A percentile compares a stretch with the other conserved stretches of the same genome.
phyloP scores from a whole-genome alignment of 2,329 filamentous ascomycete species.

The Fusarium scirpi region DNA sequence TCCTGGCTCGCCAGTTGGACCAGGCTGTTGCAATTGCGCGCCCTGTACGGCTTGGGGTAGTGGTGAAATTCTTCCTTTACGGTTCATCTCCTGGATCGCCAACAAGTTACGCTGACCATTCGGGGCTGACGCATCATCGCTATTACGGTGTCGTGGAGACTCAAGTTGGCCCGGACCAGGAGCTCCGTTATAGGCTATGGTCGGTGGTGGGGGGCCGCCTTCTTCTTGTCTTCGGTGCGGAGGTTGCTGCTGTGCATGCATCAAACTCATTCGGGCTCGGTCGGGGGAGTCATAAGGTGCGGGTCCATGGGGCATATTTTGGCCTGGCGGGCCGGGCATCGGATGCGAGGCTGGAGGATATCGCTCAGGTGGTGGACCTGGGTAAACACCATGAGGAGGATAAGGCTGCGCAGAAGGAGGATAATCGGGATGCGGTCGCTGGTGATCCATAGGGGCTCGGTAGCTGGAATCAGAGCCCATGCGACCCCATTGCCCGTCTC shows the following conservation, averaged over 20 bases:
- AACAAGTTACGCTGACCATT: conserved; percentile 72
- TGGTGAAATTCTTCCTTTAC: conserved; percentile 86
- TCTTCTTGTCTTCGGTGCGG: conserved; percentile 63
- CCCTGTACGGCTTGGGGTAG: conserved; percentile 94
- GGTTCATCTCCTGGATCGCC: conserved; percentile 83
- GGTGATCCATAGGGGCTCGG: conserved; percentile 55
- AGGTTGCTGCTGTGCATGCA: conserved; percentile 52
- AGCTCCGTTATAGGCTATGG: conserved; percentile 61
- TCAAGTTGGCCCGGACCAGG: conserved; percentile 57
- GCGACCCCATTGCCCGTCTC: conserved; percentile 53
- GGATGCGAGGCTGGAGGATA: conserved; percentile 54
- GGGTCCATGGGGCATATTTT: conserved; percentile 42
- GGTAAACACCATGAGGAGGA: conserved; percentile 50
- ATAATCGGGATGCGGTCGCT: conserved; percentile 62
- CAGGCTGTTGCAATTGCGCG: conserved; percentile 82
- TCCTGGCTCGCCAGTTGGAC: conserved; percentile 83
- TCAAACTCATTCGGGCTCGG: conserved; percentile 58
- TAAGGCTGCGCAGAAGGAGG: conserved; percentile 58
- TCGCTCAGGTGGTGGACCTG: conserved; percentile 50
- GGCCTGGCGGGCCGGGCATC: conserved; percentile 50
- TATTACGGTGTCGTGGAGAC: conserved; percentile 53
- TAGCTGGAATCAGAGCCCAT: conserved; percentile 51
- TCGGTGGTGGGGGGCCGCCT: conserved; percentile 60
- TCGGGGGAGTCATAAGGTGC: conserved; percentile 64
- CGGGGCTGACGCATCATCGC: conserved; percentile 68